phyloP scores from a whole-genome alignment of 2,329 filamentous ascomycete species.

The Talaromyces albobiverticillius region DNA sequence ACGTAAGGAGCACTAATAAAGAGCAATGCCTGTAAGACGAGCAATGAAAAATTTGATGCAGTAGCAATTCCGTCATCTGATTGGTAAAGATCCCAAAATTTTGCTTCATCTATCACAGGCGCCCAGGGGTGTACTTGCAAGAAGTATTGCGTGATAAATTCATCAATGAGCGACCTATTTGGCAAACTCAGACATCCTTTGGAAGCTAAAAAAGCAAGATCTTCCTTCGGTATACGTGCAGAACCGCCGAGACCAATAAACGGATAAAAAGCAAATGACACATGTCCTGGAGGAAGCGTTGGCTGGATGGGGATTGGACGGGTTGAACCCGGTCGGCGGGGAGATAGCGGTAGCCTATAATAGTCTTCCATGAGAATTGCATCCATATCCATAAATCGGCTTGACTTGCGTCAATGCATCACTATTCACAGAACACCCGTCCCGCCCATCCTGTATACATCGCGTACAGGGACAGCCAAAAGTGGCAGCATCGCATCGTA shows the following conservation, averaged over 20 bases:
- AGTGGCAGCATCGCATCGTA: slow-evolving; percentile 31
- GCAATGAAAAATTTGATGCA: too few species aligned
- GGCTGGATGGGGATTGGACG: background rate
- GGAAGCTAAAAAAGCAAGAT: slow-evolving; percentile 47
- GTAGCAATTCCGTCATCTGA: too few species aligned
- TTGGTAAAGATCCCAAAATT: slow-evolving; percentile 43
- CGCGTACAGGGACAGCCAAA: slow-evolving; percentile 49
- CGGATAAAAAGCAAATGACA: slow-evolving; percentile 6
- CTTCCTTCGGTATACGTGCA: slow-evolving; percentile 33
- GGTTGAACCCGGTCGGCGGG: too few species aligned
- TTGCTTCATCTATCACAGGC: slow-evolving; percentile 38
- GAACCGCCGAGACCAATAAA: slow-evolving; percentile 23
- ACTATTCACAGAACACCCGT: slow-evolving; percentile 28
- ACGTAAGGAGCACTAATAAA: too few species aligned
- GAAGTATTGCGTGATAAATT: slow-evolving; percentile 45
- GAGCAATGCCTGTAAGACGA: too few species aligned
- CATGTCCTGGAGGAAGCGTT: background rate
- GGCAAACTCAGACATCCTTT: slow-evolving; percentile 50
- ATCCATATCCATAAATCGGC: background rate
- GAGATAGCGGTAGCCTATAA: too few species aligned
- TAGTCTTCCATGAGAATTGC: background rate
- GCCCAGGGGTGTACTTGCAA: slow-evolving; percentile 28
- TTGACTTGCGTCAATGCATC: background rate
- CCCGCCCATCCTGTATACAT: slow-evolving; percentile 47
- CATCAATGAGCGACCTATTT: slow-evolving; percentile 40